Evolutionary conservation across 1,284 basidiomycete genomes (phyloP).

Genomic region (Sporisorium scitamineum): DNA sequence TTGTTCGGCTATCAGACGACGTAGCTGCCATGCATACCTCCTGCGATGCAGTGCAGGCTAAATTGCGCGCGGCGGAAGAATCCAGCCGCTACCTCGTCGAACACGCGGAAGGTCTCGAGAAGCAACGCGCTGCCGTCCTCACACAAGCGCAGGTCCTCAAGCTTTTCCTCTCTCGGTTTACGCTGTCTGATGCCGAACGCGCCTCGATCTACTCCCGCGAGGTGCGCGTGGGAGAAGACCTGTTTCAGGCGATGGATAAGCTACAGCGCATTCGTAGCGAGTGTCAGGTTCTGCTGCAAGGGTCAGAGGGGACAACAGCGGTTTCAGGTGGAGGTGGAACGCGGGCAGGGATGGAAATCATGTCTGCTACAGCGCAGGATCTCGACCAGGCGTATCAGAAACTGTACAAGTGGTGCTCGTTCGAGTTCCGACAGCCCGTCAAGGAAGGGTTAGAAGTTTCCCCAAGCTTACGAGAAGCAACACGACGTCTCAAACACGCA

Average conservation of each 20-base stretch:
- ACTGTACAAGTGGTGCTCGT: conserved; percentile 84
- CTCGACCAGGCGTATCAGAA: conserved; percentile 92
- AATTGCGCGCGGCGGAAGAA: conserved; percentile 22
- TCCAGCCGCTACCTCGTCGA: conserved; percentile 51
- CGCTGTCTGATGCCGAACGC: conserved; percentile 79
- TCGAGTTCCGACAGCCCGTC: conserved; percentile 80
- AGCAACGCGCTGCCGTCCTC: conserved; percentile 24
- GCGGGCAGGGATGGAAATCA: conserved; percentile 75
- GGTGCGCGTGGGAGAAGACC: conserved; percentile 77
- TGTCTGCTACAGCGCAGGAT: conserved; percentile 77
- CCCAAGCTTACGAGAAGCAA: conserved; percentile 78
- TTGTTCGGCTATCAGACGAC: conserved; percentile 40
- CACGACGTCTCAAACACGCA: conserved; percentile 79
- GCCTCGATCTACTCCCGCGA: conserved; percentile 82
- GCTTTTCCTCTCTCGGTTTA: conserved; percentile 86
- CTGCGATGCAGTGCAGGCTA: conserved; percentile 39
- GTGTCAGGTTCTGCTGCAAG: conserved; percentile 87
- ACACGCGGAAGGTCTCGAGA: conserved; percentile 42
- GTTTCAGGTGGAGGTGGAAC: conserved; percentile 71
- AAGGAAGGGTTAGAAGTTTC: conserved; percentile 78
- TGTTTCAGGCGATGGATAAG: conserved; percentile 89
- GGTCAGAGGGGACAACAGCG: conserved; percentile 82
- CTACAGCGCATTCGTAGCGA: conserved; percentile 84
- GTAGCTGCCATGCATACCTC: conserved; percentile 35
- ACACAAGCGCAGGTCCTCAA: conserved; percentile 77